phyloP scores from a whole-genome alignment of 129 eudicot species.

The Gnaphalium uliginosum region DNA sequence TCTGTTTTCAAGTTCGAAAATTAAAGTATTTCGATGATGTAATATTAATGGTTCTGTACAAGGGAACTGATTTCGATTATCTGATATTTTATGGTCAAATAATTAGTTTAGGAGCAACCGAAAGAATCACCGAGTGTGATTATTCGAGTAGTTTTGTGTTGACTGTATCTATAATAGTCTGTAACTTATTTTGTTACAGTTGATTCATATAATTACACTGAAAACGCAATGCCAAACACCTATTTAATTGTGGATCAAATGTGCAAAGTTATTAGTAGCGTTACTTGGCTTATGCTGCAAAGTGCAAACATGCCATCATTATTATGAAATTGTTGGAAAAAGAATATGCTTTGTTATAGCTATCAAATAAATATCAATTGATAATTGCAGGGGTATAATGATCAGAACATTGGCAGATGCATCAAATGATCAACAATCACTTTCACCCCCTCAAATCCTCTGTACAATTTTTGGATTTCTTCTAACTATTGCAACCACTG shows the following conservation, averaged over 20 bases:
- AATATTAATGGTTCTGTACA: too few relatives aligned
- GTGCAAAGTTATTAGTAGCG: background rate
- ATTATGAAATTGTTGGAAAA: background rate
- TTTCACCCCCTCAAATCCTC: constrained; percentile 61
- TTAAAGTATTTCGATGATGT: too few relatives aligned
- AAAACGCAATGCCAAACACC: too few relatives aligned
- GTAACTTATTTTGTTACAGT: background rate
- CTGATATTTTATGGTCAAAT: too few relatives aligned
- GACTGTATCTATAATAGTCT: background rate
- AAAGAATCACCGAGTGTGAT: background rate
- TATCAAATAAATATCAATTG: background rate
- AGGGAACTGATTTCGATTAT: too few relatives aligned
- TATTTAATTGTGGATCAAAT: too few relatives aligned
- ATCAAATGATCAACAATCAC: constrained; percentile 53
- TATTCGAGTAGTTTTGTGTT: too few relatives aligned
- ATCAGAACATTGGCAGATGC: constrained; percentile 83
- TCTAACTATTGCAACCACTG: constrained; percentile 54
- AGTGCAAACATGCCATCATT: background rate
- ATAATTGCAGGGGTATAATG: constrained; percentile 64
- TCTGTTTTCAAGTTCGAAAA: background rate
- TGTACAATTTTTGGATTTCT: constrained; percentile 65
- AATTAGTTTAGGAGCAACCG: too few relatives aligned
- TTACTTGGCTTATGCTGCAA: background rate
- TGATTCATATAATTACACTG: too few relatives aligned
- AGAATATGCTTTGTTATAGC: too few relatives aligned